Conservation (phyloP, 2,329 filamentous ascomycete genomes). For the Epichloe sibirici region DNA sequence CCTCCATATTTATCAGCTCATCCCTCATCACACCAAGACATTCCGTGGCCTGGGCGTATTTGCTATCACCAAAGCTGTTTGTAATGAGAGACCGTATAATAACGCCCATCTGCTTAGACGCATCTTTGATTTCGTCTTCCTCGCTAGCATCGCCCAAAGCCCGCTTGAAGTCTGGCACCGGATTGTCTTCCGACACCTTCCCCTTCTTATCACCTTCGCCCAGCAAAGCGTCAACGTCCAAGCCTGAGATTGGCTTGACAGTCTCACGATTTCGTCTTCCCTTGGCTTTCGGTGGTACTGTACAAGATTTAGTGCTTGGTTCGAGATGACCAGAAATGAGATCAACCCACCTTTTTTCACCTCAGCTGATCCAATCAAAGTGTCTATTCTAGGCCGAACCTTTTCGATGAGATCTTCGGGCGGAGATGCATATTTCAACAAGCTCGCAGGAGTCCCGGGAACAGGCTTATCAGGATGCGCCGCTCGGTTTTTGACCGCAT, state of each 20-base stretch:
- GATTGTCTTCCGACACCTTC: slow-evolving; percentile 51
- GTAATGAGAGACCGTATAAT: slow-evolving; percentile 59
- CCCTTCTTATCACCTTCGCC: slow-evolving; percentile 33
- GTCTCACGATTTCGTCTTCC: slow-evolving; percentile 57
- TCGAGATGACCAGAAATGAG: not conserved
- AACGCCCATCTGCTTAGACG: slow-evolving; percentile 59
- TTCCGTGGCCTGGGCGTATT: slow-evolving; percentile 65
- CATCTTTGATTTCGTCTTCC: slow-evolving; percentile 50
- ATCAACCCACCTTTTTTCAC: slow-evolving; percentile 63
- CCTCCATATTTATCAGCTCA: slow-evolving; percentile 62
- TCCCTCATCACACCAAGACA: slow-evolving; percentile 67
- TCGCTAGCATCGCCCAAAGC: slow-evolving; percentile 50
- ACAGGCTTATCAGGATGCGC: slow-evolving; percentile 56
- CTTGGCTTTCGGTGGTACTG: slow-evolving; percentile 69
- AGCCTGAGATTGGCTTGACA: slow-evolving; percentile 75
- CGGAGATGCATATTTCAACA: slow-evolving; percentile 62
- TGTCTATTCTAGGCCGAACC: slow-evolving; percentile 44
- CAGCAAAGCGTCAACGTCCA: slow-evolving; percentile 78
- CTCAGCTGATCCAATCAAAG: slow-evolving; percentile 56
- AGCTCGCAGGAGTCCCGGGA: slow-evolving; percentile 46
- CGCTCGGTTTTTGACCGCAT: slow-evolving; percentile 73
- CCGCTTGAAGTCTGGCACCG: slow-evolving; percentile 85
- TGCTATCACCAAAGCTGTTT: slow-evolving; percentile 61
- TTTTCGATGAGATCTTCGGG: slow-evolving; percentile 53
- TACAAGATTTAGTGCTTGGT: slow-evolving; percentile 5